Conservation (phyloP, 352 stramenopile species). For the Phytophthora tentaculata region DNA sequence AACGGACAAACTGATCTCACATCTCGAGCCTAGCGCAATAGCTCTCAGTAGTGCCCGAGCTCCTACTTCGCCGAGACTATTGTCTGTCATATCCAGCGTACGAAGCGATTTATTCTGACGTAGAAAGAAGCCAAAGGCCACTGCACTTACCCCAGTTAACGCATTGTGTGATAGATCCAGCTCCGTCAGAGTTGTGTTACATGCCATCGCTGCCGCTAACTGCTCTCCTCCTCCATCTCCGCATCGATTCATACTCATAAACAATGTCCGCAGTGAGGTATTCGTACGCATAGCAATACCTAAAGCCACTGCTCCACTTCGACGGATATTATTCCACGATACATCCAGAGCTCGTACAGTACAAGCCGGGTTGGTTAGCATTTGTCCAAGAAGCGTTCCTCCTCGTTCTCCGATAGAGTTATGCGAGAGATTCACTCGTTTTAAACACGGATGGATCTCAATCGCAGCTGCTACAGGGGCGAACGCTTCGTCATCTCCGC, state of each 20-base stretch:
- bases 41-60: slow-evolving; percentile 60
- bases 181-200: slow-evolving; percentile 53
- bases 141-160: slow-evolving; percentile 53
- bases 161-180: slow-evolving; percentile 72
- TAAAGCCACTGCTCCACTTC: slow-evolving; percentile 54
- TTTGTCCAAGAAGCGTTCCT: slow-evolving; percentile 59
- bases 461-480: slow-evolving; percentile 59
- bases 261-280: slow-evolving; percentile 45
- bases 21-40: slow-evolving; percentile 53
- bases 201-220: slow-evolving; percentile 53
- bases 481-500: slow-evolving; percentile 45
- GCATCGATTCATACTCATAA: slow-evolving; percentile 78
- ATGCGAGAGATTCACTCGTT: slow-evolving; percentile 66
- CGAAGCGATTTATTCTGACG: slow-evolving; percentile 48
- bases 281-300: slow-evolving; percentile 64
- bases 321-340: slow-evolving; percentile 79
- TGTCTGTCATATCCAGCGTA: slow-evolving; percentile 60
- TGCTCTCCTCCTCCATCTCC: slow-evolving; percentile 67
- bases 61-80: slow-evolving; percentile 58
- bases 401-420: slow-evolving; percentile 68
- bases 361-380: slow-evolving; percentile 62
- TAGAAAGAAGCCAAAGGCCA: slow-evolving; percentile 70
- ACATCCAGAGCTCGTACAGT: slow-evolving; percentile 57
- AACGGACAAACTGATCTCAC: slow-evolving; percentile 64
- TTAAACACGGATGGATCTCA: slow-evolving; percentile 54